Conservation (phyloP, 2,329 filamentous ascomycete genomes). For the Sclerotiophoma versabilis region DNA sequence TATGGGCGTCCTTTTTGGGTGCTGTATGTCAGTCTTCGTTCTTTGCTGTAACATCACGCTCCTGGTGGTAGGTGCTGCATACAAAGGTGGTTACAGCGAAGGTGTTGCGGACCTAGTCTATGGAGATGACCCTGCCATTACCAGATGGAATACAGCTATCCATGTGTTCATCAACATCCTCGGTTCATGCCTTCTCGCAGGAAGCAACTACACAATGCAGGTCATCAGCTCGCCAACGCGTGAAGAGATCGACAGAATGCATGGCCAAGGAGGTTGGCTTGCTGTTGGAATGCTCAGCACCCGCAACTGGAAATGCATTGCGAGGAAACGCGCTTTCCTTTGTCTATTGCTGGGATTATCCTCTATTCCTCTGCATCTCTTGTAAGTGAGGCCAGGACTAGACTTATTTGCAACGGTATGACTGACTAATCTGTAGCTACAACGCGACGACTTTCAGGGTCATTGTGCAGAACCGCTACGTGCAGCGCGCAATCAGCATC, state of each 20-base stretch:
- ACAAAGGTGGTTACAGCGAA: not conserved
- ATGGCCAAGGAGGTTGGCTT: constrained; percentile 48
- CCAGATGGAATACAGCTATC: constrained; percentile 24
- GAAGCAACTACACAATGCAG: constrained; percentile 38
- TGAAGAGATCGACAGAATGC: constrained; percentile 29
- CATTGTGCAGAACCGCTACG: not conserved
- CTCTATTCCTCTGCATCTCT: constrained; percentile 20
- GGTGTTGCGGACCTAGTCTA: not conserved
- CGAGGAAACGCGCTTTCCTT: constrained; percentile 6
- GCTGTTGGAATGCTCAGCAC: constrained; percentile 51
- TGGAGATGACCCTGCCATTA: not conserved
- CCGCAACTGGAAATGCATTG: constrained; percentile 43
- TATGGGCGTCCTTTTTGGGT: constrained; percentile 27
- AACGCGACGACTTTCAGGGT: not conserved
- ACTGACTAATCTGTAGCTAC: not conserved
- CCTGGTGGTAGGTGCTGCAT: not conserved
- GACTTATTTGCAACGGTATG: no score
- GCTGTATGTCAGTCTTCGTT: constrained; percentile 22
- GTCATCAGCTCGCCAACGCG: constrained; percentile 31
- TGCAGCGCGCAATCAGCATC: not conserved
- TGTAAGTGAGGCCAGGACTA: not conserved
- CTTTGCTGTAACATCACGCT: constrained; percentile 24
- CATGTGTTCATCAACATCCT: constrained; percentile 60
- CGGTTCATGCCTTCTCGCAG: constrained; percentile 35
- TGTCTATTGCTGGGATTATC: constrained; percentile 25